These are phyloP conservation scores for Syncephalis plumigaleata DNA, from an alignment of 371 early-diverging fungal genomes.

Conservation along the genomic window DNA sequence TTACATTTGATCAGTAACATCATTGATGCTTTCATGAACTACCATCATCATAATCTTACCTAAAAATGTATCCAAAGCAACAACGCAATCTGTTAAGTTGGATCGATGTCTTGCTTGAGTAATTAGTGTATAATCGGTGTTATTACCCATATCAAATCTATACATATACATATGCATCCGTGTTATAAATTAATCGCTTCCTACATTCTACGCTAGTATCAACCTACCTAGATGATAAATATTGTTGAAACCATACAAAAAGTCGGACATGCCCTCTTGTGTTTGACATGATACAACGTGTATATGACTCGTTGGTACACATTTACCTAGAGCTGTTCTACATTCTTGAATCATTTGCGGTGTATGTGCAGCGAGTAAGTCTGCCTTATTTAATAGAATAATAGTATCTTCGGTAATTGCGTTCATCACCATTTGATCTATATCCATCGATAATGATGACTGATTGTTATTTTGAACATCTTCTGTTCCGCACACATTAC, in stretches of 20 bases:
- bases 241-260: slow-evolving; percentile 28
- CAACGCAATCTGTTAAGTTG: slow-evolving; percentile 39
- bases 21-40: neutral
- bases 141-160: slow-evolving; percentile 28
- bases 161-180: neutral
- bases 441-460: neutral
- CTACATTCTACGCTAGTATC: too few species aligned
- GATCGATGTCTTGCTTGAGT: slow-evolving; percentile 59
- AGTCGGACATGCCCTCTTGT: slow-evolving; percentile 30
- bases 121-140: slow-evolving; percentile 27
- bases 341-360: slow-evolving; percentile 1
- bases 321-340: slow-evolving; percentile 6
- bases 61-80: slow-evolving; percentile 25
- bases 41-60: slow-evolving; percentile 14
- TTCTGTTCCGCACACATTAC: too few species aligned
- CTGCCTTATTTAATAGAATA: slow-evolving; percentile 49
- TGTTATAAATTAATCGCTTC: too few species aligned
- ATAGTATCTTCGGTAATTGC: slow-evolving; percentile 33
- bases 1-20: slow-evolving; percentile 2
- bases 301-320: slow-evolving; percentile 5
- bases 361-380: slow-evolving; percentile 12
- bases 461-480: too few species aligned
- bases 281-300: slow-evolving; percentile 44
- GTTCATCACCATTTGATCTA: slow-evolving; percentile 23
- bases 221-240: slow-evolving; percentile 25